Conservation (phyloP, 441 rosid species). For the Lepidium campestre region DNA sequence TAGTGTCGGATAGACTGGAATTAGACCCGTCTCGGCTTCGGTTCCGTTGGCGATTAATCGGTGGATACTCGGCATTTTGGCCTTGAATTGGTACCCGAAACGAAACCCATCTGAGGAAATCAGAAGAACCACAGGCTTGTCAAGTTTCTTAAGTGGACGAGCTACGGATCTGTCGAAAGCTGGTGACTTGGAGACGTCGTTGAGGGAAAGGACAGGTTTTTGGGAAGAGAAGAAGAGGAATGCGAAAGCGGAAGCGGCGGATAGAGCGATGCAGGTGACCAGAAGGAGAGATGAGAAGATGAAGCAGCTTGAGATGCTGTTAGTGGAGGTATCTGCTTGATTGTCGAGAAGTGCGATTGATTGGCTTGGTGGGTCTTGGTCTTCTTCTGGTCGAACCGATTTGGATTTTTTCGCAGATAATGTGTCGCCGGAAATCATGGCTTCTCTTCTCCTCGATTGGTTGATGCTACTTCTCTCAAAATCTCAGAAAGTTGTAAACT, state of each 20-base stretch:
- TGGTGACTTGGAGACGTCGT: constrained; percentile 8
- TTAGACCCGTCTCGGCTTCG: constrained; percentile 78
- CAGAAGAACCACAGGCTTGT: constrained; percentile 61
- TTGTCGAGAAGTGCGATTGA: constrained; percentile 26
- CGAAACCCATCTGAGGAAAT: constrained; percentile 93
- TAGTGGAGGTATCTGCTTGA: constrained; percentile 23
- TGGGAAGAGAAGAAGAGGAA: constrained; percentile 60
- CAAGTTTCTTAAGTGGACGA: constrained; percentile 59
- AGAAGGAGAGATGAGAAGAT: constrained; percentile 50
- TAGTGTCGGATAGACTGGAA: constrained; percentile 82
- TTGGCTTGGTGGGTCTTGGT: constrained; percentile 20
- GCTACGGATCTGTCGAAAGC: constrained; percentile 22
- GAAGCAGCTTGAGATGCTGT: constrained; percentile 57
- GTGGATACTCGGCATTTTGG: constrained; percentile 60
- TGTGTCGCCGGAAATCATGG: constrained; percentile 19
- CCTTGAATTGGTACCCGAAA: constrained; percentile 88
- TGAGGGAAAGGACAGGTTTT: constrained; percentile 8
- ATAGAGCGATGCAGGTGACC: constrained; percentile 52
- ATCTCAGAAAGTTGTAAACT: background rate
- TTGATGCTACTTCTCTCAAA: background rate
- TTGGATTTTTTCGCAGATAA: constrained; percentile 4
- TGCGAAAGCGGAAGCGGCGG: constrained; percentile 69
- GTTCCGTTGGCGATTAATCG: constrained; percentile 77
- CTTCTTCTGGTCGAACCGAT: background rate
- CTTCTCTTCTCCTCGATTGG: background rate